Conservation (phyloP, 2,329 filamentous ascomycete species). For the Xylariaceae sp. region DNA sequence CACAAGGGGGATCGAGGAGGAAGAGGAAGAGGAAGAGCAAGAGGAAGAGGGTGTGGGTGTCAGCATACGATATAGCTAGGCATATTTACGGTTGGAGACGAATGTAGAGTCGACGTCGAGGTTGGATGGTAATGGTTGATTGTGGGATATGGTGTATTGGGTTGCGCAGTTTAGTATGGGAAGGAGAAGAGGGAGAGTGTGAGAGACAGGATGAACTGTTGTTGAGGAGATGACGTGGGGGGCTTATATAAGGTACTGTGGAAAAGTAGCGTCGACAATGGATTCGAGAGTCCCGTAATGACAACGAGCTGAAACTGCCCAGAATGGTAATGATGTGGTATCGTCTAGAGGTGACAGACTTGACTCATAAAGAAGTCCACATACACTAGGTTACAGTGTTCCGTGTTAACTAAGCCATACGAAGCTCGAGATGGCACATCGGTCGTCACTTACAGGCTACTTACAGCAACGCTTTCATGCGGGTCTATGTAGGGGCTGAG, state of each 20-base stretch:
- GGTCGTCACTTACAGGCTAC: no score
- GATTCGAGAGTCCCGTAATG: neutral
- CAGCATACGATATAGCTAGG: slow-evolving; percentile 50
- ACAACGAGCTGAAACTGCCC: neutral
- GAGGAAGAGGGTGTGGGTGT: neutral
- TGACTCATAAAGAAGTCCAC: no score
- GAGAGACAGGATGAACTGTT: neutral
- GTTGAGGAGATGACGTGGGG: neutral
- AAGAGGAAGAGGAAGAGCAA: no score
- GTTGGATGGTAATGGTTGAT: neutral
- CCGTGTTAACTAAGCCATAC: no score
- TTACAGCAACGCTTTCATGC: no score
- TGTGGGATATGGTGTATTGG: neutral
- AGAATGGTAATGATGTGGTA: no score
- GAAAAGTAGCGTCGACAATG: neutral
- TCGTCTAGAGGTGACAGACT: no score
- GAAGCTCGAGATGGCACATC: no score
- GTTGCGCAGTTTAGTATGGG: neutral
- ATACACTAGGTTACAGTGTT: no score
- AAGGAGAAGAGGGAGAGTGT: neutral
- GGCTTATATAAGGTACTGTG: neutral
- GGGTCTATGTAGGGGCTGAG: neutral
- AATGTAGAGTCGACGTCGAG: slow-evolving; percentile 17
- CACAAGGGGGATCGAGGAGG: neutral
- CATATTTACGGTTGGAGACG: slow-evolving; percentile 37